These are phyloP conservation scores for Samsoniella hepiali DNA, from an alignment of 2,329 filamentous ascomycete genomes.

Conservation along the genomic window DNA sequence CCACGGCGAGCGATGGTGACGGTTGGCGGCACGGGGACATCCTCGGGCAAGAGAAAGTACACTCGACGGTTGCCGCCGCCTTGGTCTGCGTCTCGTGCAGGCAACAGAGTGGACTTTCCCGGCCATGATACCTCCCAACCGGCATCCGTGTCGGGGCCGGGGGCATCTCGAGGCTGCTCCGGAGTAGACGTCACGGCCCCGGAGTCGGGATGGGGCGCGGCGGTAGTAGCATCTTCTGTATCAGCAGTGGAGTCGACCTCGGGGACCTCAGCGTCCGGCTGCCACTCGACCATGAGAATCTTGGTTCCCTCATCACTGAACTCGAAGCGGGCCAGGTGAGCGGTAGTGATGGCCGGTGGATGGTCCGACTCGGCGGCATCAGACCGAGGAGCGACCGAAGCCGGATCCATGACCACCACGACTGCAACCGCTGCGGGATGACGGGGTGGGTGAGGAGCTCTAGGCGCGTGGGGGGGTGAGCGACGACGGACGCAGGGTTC, in stretches of 20 bases:
- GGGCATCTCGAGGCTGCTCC: slow-evolving; percentile 16
- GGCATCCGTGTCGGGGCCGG: slow-evolving; percentile 22
- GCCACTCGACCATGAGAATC: slow-evolving; percentile 92
- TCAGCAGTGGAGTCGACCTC: slow-evolving; percentile 2
- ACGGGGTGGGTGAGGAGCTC: slow-evolving; percentile 9
- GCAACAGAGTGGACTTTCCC: slow-evolving; percentile 70
- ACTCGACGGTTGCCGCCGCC: slow-evolving; percentile 53
- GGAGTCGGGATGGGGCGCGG: background rate
- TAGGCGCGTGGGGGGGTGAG: slow-evolving; percentile 4
- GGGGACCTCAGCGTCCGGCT: slow-evolving; percentile 34
- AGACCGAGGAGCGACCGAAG: slow-evolving; percentile 34
- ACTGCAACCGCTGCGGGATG: slow-evolving; percentile 18
- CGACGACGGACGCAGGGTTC: slow-evolving; percentile 5
- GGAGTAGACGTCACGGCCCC: background rate
- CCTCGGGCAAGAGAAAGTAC: slow-evolving; percentile 78
- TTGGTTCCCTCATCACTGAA: slow-evolving; percentile 87
- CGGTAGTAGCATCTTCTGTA: background rate
- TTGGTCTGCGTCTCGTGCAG: slow-evolving; percentile 45
- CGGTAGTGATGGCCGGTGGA: slow-evolving; percentile 22
- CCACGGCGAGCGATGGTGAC: slow-evolving; percentile 59
- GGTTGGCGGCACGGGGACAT: slow-evolving; percentile 66
- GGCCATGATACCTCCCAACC: slow-evolving; percentile 80
- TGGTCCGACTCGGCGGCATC: slow-evolving; percentile 16
- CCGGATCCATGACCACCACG: slow-evolving; percentile 28
- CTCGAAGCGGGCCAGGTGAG: slow-evolving; percentile 69